Evolutionary conservation across 2,329 filamentous ascomycete genomes (phyloP).

Genomic region (Lecanicillium sp.): DNA sequence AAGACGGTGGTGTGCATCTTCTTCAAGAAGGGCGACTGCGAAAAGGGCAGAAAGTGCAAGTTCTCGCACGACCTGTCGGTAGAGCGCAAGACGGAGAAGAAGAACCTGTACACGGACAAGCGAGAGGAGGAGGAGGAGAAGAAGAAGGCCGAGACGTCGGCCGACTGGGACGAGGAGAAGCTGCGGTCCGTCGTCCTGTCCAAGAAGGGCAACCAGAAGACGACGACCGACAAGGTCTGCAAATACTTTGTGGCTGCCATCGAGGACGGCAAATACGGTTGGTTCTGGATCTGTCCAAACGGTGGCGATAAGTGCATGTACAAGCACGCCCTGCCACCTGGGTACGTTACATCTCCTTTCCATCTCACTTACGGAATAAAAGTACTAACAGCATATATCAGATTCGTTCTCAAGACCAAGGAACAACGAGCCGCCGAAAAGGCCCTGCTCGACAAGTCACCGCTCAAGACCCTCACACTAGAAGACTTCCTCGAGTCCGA

Average conservation of each 20-base stretch:
- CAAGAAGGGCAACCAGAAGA: conserved; percentile 95
- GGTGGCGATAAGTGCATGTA: conserved; percentile 98
- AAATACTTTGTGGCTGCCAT: conserved; percentile 97
- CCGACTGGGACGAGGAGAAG: conserved; percentile 97
- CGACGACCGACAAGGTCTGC: conserved; percentile 97
- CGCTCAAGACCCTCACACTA: conserved; percentile 85
- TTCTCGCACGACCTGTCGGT: conserved; percentile 88
- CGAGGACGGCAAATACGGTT: conserved; percentile 97
- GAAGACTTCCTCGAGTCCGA: conserved; percentile 97
- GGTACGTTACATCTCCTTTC: conserved; percentile 49
- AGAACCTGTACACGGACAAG: conserved; percentile 79
- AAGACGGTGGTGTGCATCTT: conserved; percentile 97
- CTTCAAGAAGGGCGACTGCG: conserved; percentile 93
- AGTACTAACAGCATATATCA: conserved; percentile 30
- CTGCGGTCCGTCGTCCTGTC: conserved; percentile 81
- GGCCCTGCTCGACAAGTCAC: conserved; percentile 90
- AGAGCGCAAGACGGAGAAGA: conserved; percentile 90
- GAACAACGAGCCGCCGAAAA: conserved; percentile 95
- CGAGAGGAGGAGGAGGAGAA: conserved; percentile 62
- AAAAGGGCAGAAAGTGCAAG: conserved; percentile 97
- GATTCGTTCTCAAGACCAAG: conserved; percentile 95
- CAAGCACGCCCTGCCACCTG: conserved; percentile 87
- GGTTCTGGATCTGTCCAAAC: conserved; percentile 98
- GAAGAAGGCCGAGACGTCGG: conserved; percentile 88
- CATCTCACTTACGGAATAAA: conserved; percentile 6